phyloP scores from a whole-genome alignment of 225 moss, liverwort and hornwort genomes.

The Marchantia polymorpha region DNA sequence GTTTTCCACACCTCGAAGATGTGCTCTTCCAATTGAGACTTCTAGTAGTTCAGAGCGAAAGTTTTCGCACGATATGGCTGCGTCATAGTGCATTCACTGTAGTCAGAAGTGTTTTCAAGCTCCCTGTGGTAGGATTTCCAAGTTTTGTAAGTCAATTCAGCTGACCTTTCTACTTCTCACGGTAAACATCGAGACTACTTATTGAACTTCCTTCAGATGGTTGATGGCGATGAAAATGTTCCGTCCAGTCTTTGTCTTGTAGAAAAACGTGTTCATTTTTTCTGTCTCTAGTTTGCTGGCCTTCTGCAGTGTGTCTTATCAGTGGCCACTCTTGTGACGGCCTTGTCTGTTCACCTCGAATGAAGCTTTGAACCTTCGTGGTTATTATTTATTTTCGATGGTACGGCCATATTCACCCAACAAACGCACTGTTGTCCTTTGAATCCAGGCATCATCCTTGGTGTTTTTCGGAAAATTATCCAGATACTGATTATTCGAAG shows the following conservation, averaged over 20 bases:
- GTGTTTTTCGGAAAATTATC: conserved; percentile 41
- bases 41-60: background rate
- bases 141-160: background rate
- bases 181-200: background rate
- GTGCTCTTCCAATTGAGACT: background rate
- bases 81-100: background rate
- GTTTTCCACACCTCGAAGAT: background rate
- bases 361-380: too few relatives aligned
- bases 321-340: too few relatives aligned
- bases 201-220: background rate
- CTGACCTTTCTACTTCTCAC: background rate
- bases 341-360: background rate
- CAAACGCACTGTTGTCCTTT: background rate
- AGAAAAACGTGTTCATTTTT: background rate
- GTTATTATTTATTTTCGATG: background rate
- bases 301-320: background rate
- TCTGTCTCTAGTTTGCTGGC: background rate
- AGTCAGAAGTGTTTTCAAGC: background rate
- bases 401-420: background rate
- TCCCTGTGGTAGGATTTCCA: background rate
- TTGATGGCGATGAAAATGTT: background rate
- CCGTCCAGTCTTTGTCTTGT: too few relatives aligned
- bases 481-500: conserved; percentile 35
- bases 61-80: background rate
- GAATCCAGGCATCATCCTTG: conserved; percentile 42